Conservation (phyloP, 2,329 filamentous ascomycete species). For the Parafenestella ontariensis region DNA sequence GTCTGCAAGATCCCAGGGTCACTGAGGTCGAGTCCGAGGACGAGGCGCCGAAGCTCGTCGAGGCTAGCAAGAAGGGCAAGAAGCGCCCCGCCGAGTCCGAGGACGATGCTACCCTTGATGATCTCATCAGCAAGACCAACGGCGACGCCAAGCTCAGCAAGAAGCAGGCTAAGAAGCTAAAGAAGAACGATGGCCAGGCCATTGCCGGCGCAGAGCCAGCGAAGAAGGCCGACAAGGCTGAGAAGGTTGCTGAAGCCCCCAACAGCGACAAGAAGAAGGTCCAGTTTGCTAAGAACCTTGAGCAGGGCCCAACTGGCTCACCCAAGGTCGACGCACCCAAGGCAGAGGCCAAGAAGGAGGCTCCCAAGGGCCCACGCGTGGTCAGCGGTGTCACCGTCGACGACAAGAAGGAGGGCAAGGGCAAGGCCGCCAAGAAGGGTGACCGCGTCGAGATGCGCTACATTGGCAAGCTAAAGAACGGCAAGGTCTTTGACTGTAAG, state of each 20-base stretch:
- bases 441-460: constrained; percentile 94
- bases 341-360: constrained; percentile 59
- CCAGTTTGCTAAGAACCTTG: constrained; percentile 98
- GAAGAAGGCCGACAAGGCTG: constrained; percentile 60
- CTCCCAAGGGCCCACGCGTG: constrained; percentile 69
- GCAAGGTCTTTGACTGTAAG: constrained; percentile 93
- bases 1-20: constrained; percentile 79
- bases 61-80: constrained; percentile 69
- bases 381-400: constrained; percentile 92
- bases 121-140: constrained; percentile 78
- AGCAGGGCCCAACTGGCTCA: constrained; percentile 83
- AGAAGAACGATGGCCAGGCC: constrained; percentile 97
- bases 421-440: constrained; percentile 85
- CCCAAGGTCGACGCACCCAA: constrained; percentile 53
- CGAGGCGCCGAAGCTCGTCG: constrained; percentile 63
- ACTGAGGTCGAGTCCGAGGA: constrained; percentile 83
- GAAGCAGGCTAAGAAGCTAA: constrained; percentile 97
- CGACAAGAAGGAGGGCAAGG: constrained; percentile 90
- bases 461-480: constrained; percentile 92
- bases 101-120: constrained; percentile 71
- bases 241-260: constrained; percentile 57
- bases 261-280: constrained; percentile 82
- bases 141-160: constrained; percentile 83
- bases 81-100: constrained; percentile 84
- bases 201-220: constrained; percentile 63